Percentiles rank a stretch among this genome's conserved stretches.
phyloP scores from a whole-genome alignment of 2,329 filamentous ascomycete genomes.

The Penicillium verrucosum region DNA sequence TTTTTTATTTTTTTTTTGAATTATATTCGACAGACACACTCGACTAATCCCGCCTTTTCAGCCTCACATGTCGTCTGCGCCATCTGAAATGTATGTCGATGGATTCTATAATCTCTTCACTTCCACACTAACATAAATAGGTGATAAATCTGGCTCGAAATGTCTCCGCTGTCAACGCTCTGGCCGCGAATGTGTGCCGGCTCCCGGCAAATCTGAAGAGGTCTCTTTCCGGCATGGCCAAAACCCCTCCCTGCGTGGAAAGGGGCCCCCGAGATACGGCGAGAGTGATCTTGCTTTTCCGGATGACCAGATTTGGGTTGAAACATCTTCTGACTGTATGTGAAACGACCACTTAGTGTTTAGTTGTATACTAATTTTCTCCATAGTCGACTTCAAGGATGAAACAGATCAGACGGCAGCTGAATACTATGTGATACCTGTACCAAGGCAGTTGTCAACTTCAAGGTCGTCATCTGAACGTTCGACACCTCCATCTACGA shows the following conservation, averaged over 20 bases:
- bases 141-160: slow-evolving; percentile 36
- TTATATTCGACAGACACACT: not conserved
- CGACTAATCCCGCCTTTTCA: slow-evolving; percentile 15
- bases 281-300: slow-evolving; percentile 36
- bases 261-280: slow-evolving; percentile 35
- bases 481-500: slow-evolving; percentile 25
- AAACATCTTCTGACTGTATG: slow-evolving; percentile 30
- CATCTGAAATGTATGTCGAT: slow-evolving; percentile 36
- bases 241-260: slow-evolving; percentile 35
- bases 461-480: slow-evolving; percentile 25
- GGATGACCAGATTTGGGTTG: slow-evolving; percentile 33
- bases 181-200: slow-evolving; percentile 35
- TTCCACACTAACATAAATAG: slow-evolving; percentile 11
- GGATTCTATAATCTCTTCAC: not conserved
- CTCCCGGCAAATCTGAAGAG: slow-evolving; percentile 34
- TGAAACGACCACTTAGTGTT: not conserved
- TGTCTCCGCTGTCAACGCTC: slow-evolving; percentile 38
- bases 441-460: slow-evolving; percentile 15
- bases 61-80: slow-evolving; percentile 39
- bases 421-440: slow-evolving; percentile 32
- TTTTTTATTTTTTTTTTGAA: not conserved
- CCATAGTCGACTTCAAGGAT: slow-evolving; percentile 35
- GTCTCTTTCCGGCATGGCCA: slow-evolving; percentile 39
- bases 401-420: slow-evolving; percentile 36
- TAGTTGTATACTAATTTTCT: slow-evolving; percentile 1